Evolutionary conservation across 495 filamentous ascomycete species (phyloP), one percentile per base, ranked within the genome.

Genomic region (Apodospora peruviana): DNA sequence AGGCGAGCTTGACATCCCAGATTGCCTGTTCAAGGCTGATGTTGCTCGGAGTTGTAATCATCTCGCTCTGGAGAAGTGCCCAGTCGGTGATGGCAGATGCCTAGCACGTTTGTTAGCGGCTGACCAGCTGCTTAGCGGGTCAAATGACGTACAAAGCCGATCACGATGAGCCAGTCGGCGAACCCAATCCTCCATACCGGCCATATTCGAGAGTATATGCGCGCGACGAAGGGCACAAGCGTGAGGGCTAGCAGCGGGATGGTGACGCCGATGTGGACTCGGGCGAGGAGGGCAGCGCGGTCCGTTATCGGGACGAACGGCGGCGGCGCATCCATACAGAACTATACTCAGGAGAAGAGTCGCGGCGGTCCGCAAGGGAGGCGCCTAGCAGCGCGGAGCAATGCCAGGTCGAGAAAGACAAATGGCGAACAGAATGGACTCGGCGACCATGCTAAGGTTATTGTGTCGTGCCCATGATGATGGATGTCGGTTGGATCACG

Each of bases 81-180:
- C 45, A 60, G 43, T 56, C 47, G 25, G 45, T 19, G 5, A 60
- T 47, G 5, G 50, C 43, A 32, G 27, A 50, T 20, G 17, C 20
- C 50, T 57, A 21, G 40, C 0, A 40, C 3, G 11, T 32, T 0
- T 20, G 20, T 29, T 22, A 38, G 36, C n/a, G n/a, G n/a, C n/a
- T n/a, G 14, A 35, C 5, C 36, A 40, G 12, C 17, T 35, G 27
- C 14, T 40, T 32, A 23, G 29, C 9, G 18, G 10, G 23, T 20
- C 5, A 1, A 11, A 5, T 4, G 27, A 38, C 42, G 22, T 50
- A 59, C 44, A 36, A 56, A 36, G 20, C 53, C 57, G 4, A 47
- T 34, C 8, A 46, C 44, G 16, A 60, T 53, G 22, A 60, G 47
- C 10, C 7, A 38, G 41, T 60, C 57, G 37, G 53, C 57, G 40